These are phyloP conservation scores for Tuber indicum DNA, from an alignment of 495 filamentous ascomycete genomes.

Conservation along the genomic window DNA sequence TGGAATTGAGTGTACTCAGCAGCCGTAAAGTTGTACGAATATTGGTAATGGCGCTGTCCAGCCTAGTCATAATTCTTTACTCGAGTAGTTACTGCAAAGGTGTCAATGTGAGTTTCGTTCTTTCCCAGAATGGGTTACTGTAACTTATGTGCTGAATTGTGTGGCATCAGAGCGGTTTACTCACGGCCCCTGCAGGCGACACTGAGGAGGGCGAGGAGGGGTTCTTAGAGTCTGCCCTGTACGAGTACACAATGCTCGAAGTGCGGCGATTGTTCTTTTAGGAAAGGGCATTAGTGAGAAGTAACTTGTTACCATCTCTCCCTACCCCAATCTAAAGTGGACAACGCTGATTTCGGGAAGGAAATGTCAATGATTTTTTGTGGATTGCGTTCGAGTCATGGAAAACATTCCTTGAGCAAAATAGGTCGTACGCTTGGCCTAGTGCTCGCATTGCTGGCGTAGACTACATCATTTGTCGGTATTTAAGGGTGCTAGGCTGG, in stretches of 20 bases:
- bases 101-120: not conserved
- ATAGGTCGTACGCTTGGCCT: not conserved
- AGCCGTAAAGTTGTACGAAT: not conserved
- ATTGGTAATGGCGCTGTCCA: not conserved
- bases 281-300: not conserved
- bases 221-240: not conserved
- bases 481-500: not conserved
- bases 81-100: not conserved
- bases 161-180: not conserved
- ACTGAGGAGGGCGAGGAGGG: not conserved
- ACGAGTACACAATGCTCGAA: not conserved
- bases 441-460: not conserved
- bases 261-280: not conserved
- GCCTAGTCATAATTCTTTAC: not conserved
- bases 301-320: not conserved
- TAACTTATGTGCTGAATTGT: not conserved
- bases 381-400: not conserved
- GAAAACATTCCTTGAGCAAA: not conserved
- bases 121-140: not conserved
- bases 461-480: not conserved
- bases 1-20: not conserved
- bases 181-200: not conserved
- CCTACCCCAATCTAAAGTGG: too few relatives aligned
- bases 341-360: not conserved
- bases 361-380: not conserved